phyloP scores from a whole-genome alignment of 371 early-diverging fungal genomes.

The Circinella umbellata region DNA sequence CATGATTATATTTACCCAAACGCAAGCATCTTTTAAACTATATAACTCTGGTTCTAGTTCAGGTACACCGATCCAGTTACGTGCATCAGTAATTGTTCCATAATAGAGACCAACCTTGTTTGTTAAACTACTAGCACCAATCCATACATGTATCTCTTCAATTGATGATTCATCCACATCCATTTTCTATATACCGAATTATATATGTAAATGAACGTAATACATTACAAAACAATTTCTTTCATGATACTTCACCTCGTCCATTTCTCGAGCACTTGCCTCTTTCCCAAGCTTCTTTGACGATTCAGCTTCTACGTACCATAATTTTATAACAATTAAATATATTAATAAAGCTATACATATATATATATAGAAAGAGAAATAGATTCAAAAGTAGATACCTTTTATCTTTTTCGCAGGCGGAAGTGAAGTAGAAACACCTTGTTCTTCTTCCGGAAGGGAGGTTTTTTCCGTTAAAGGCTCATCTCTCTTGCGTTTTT shows the following conservation, averaged over 20 bases:
- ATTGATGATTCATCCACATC: not conserved
- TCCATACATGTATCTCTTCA: slow-evolving; percentile 1
- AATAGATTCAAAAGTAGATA: not conserved
- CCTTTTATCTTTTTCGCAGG: slow-evolving; percentile 1
- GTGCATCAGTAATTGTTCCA: slow-evolving; percentile 2
- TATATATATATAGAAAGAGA: not conserved
- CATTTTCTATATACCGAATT: not conserved
- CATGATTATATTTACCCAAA: slow-evolving; percentile 9
- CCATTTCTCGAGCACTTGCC: too few relatives aligned
- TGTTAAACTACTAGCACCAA: not conserved
- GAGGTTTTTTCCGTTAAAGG: not conserved
- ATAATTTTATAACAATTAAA: too few relatives aligned
- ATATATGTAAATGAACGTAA: not conserved
- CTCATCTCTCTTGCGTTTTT: slow-evolving; percentile 1
- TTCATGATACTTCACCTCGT: too few relatives aligned
- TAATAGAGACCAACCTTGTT: slow-evolving; percentile 11
- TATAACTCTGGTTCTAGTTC: not conserved
- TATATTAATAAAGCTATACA: too few relatives aligned
- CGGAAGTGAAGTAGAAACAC: not conserved
- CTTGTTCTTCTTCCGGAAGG: not conserved
- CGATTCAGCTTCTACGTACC: too few relatives aligned
- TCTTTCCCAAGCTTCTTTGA: not conserved
- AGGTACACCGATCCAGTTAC: slow-evolving; percentile 12
- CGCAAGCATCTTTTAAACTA: slow-evolving; percentile 13
- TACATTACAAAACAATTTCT: too few relatives aligned